Evolutionary conservation across 2,329 filamentous ascomycete genomes (phyloP), one percentile per base, ranked within the genome.

Genomic region (Paecilomyces sp.): DNA sequence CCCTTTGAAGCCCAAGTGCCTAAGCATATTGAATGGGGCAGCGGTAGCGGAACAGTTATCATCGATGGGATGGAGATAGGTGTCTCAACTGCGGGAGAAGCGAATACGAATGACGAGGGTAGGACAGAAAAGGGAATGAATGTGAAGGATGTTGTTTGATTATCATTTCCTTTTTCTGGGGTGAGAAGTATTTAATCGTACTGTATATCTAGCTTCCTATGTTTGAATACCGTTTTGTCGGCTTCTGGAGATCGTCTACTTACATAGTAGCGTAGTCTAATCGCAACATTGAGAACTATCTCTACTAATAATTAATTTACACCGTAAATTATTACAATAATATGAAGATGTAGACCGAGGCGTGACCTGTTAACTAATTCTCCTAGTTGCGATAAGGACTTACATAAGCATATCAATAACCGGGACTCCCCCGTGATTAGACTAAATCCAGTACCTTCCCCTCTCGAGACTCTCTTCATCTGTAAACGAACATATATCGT

Each of bases 1-100:
- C 12, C 15, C 1, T 62, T 60, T 58, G 60, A 62, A 28, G 36
- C 12, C 22, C 56, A 56, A 50, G 58, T 58, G 36, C 60, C 60
- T 0, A 36, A 41, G 6, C 54, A 33, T 30, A 62, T 62, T 51
- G 55, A 57, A 1, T 53, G 53, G 28, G 60, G 60, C 6, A 15
- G n/a, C 15, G 51, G 22, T 15, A 54, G 56, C n/a, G 58, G 58
- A 31, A 50, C 25, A 13, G 31, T 60, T 41, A 50, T 61, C 11
- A 34, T 60, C 12, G 58, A 62, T 58, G 59, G 50, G 4, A 52
- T 22, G 47, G 55, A 57, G 18, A 54, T 57, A 15, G 34, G 34
- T 11, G 34, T 41, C 34, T n/a, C 34, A 4, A 41, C 34, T 41
- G 12, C 13, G 34, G 34, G 3, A 11, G 33, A 36, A 36, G 8